These are phyloP conservation scores for Penicillium sumatraense DNA, from an alignment of 2,329 filamentous ascomycete genomes.

Conservation along the genomic window DNA sequence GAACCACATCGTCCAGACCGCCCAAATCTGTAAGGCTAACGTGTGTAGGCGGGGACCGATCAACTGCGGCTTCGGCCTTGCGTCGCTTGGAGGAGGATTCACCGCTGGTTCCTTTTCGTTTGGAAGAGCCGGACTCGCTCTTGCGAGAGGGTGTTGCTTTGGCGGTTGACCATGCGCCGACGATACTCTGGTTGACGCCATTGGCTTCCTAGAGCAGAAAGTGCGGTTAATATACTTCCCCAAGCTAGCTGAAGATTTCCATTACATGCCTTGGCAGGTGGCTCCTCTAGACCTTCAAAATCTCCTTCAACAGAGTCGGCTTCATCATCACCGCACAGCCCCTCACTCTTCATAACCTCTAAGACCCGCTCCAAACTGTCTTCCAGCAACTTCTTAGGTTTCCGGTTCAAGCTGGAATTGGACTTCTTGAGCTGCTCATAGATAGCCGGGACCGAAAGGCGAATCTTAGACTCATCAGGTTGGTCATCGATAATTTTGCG, in stretches of 20 bases:
- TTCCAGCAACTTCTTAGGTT: conserved; percentile 80
- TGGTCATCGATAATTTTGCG: conserved; percentile 74
- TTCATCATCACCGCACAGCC: conserved; percentile 57
- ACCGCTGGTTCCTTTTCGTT: conserved; percentile 65
- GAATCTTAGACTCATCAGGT: conserved; percentile 52
- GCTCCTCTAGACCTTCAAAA: conserved; percentile 54
- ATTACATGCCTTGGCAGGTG: conserved; percentile 35
- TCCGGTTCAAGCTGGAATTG: conserved; percentile 82
- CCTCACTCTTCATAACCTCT: conserved; percentile 69
- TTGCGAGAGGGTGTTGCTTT: conserved; percentile 35
- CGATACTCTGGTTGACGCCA: conserved; percentile 69
- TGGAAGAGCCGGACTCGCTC: conserved; percentile 39
- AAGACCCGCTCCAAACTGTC: conserved; percentile 84
- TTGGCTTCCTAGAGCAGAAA: conserved; percentile 54
- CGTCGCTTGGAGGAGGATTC: conserved; percentile 70
- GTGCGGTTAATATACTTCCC: neutral
- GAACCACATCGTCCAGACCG: conserved; percentile 73
- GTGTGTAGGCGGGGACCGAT: conserved; percentile 68
- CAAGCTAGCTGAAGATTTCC: too few species aligned
- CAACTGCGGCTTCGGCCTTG: conserved; percentile 61
- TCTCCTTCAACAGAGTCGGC: conserved; percentile 55
- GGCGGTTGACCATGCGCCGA: conserved; percentile 60
- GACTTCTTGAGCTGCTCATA: conserved; percentile 83
- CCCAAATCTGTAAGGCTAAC: conserved; percentile 74
- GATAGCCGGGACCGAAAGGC: conserved; percentile 64